A percentile compares a stretch with the other conserved stretches of the same genome.
Conservation (phyloP, 768 basidiomycete genomes). For the Suillus hirtellus region DNA sequence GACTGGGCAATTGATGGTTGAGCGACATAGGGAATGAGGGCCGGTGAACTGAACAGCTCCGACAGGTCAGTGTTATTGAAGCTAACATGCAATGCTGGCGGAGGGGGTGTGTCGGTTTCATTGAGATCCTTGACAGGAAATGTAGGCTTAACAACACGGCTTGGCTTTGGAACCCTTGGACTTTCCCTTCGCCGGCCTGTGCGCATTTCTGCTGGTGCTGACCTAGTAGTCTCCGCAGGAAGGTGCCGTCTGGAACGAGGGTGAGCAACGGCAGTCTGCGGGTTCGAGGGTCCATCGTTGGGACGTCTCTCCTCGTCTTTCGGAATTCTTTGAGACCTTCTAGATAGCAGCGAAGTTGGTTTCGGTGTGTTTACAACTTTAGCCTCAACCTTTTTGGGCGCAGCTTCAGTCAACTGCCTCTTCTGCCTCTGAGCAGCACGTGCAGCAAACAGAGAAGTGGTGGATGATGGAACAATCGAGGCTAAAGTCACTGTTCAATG, state of each 20-base stretch:
- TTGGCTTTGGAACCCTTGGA: neutral
- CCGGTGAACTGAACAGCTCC: slow-evolving; percentile 7
- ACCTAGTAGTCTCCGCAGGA: neutral
- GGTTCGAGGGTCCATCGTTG: neutral
- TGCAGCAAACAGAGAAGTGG: slow-evolving; percentile 11
- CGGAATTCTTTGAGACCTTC: neutral
- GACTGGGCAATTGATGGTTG: slow-evolving; percentile 1
- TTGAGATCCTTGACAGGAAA: neutral
- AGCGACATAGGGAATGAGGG: slow-evolving; percentile 11
- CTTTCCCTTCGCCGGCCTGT: neutral
- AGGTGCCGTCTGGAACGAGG: neutral
- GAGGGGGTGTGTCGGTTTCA: neutral
- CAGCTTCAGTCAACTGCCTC: neutral
- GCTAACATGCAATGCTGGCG: neutral
- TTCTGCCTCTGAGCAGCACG: slow-evolving; percentile 8
- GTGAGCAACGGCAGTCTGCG: neutral
- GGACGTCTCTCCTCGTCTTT: neutral
- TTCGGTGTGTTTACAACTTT: neutral
- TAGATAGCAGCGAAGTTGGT: neutral
- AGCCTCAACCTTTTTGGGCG: neutral
- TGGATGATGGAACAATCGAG: neutral
- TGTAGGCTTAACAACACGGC: neutral
- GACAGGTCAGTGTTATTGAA: slow-evolving; percentile 9
- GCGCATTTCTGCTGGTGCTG: neutral
- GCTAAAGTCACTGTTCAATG: neutral